Percentiles rank a stretch among this genome's conserved stretches.
Conservation (phyloP, 345 rosid species). For the Salix purpurea region DNA sequence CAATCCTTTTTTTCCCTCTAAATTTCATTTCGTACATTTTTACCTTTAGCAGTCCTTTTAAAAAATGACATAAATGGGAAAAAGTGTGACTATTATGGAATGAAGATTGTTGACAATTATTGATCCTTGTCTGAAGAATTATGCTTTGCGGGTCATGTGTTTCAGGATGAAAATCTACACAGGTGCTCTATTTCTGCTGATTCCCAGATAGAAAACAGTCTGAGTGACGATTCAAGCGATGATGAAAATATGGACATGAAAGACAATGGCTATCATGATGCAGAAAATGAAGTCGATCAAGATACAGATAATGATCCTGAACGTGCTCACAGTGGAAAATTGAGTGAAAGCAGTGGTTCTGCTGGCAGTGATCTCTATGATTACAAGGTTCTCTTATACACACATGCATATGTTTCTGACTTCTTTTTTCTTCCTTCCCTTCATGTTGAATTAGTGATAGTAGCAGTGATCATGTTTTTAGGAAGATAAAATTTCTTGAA, state of each 20-base stretch:
- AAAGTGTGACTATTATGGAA: not conserved
- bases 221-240: constrained; percentile 84
- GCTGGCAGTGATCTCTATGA: constrained; percentile 85
- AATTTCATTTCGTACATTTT: not conserved
- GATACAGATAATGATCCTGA: constrained; percentile 77
- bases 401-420: not conserved
- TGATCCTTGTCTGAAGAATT: not conserved
- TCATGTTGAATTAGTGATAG: not conserved
- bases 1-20: not conserved
- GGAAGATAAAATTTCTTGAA: not conserved
- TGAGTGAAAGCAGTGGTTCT: constrained; percentile 87
- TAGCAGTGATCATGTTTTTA: not conserved
- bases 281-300: constrained; percentile 80
- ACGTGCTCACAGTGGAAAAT: constrained; percentile 73
- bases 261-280: constrained; percentile 78
- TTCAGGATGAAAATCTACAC: constrained; percentile 90
- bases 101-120: not conserved
- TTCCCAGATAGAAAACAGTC: constrained; percentile 83
- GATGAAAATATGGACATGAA: constrained; percentile 72
- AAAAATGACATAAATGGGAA: not conserved
- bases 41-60: not conserved
- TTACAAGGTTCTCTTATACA: constrained; percentile 46
- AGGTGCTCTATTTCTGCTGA: constrained; percentile 93
- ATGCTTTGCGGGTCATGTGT: constrained; percentile 10
- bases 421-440: not conserved